A percentile compares a stretch with the other conserved stretches of the same genome.
Conservation (phyloP, 1,139 yeast genomes). For the Zygosaccharomyces sapae region DNA sequence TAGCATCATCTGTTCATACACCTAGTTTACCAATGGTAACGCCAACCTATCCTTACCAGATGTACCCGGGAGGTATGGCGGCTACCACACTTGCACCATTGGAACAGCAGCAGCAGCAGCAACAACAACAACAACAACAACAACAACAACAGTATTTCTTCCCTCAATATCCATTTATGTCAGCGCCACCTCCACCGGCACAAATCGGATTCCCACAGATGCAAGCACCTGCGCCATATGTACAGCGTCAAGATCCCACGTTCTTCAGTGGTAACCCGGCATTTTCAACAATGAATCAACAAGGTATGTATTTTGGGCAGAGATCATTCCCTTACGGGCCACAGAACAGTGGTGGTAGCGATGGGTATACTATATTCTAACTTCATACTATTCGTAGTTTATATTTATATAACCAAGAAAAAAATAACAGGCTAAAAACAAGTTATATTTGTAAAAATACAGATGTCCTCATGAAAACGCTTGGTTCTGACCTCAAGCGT, state of each 20-base stretch:
- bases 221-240: slow-evolving; percentile 4
- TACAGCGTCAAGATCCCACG: slow-evolving; percentile 2
- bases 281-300: background rate
- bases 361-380: slow-evolving; percentile 2
- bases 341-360: background rate
- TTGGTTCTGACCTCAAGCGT: background rate
- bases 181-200: background rate
- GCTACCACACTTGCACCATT: slow-evolving; percentile 2
- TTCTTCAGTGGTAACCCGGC: background rate
- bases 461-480: background rate
- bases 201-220: slow-evolving; percentile 2
- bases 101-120: slow-evolving; percentile 9
- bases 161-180: slow-evolving; percentile 3
- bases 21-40: slow-evolving; percentile 1
- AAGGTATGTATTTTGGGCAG: slow-evolving; percentile 1
- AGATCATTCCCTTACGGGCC: slow-evolving; percentile 2
- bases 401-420: background rate
- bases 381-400: background rate
- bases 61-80: slow-evolving; percentile 5
- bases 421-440: slow-evolving; percentile 1
- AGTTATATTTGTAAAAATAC: background rate
- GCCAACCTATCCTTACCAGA: slow-evolving; percentile 3
- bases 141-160: slow-evolving; percentile 6
- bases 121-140: background rate
- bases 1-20: background rate